Base-by-base conservation (phyloP, 1,139 yeast genomes). In the Wickerhamomyces sp. region DNA sequence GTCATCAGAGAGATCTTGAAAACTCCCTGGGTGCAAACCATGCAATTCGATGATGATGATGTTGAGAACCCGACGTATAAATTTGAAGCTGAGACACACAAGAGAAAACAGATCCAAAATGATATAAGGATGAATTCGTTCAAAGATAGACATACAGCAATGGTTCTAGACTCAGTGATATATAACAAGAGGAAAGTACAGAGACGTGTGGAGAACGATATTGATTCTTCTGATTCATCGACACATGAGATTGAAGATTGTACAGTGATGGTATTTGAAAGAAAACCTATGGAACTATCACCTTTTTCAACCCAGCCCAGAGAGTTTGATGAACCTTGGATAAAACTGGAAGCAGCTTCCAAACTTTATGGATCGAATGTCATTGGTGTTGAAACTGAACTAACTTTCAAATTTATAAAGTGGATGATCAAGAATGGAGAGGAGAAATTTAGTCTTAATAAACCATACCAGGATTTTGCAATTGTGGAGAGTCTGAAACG, bases 361-460 rank as follows among this genome's bases (percentile, higher is more conserved):
- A 18, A 35, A 4, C 9, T 32, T n/a, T 15, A 24, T 16, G 32
- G 32, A 13, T 26, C 31, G 15, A 30, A 4, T 16, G 19, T 31
- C 16, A 10, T 21, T n/a, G 30, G 24, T 4, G 11, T 21, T 5
- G 15, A 27, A 9, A 13, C 17, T 3, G 40, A 42, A 16, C 32
- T 45, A 3, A 28, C 36, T 6, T 16, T 40, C 9, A 16, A 33
- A 6, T 11, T 46, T 7, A 42, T 68, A 16, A 47, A 47, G 26
- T 62, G 60, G 57, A 55, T 67, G 6, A 47, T 63, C 3, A 37
- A 39, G 4, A 42, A 46, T n/a, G 32, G 51, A 0, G 52, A 54
- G 29, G 19, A 32, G 6, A 45, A 46, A 6, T 55, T 64, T 30
- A 54, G 51, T 26, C 45, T 66, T 5, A 39, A 45, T 3, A 52